phyloP scores from a whole-genome alignment of 495 filamentous ascomycete genomes.

The Aspergillus coremiiformis region DNA sequence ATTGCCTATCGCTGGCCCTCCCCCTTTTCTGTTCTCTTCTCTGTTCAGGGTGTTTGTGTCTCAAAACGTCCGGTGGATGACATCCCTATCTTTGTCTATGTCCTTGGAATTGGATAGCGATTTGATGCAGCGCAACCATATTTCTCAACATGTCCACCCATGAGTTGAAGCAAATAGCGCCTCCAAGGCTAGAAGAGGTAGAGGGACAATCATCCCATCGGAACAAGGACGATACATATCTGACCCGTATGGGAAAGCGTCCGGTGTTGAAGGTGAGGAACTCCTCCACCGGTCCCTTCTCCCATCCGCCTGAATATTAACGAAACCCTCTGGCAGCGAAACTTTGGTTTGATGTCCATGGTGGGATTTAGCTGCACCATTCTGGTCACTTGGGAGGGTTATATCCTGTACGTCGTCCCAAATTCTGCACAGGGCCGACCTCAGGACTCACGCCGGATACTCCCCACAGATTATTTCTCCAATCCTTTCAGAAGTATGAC shows the following conservation, averaged over 20 bases:
- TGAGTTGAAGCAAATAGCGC: background rate
- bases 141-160: background rate
- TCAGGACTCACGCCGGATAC: background rate
- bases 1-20: too few relatives aligned
- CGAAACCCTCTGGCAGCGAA: slow-evolving; percentile 31
- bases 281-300: too few relatives aligned
- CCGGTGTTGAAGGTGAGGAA: background rate
- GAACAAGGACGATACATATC: background rate
- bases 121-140: too few relatives aligned
- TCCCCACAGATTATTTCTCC: slow-evolving; percentile 22
- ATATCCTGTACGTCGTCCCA: background rate
- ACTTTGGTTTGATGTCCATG: slow-evolving; percentile 43
- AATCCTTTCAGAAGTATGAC: slow-evolving; percentile 30
- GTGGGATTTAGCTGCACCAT: slow-evolving; percentile 46
- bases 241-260: background rate
- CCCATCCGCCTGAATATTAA: too few relatives aligned
- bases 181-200: background rate
- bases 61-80: too few relatives aligned
- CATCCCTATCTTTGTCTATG: too few relatives aligned
- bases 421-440: background rate
- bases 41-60: too few relatives aligned
- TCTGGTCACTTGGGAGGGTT: slow-evolving; percentile 44
- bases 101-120: too few relatives aligned
- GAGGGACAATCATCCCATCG: background rate
- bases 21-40: too few relatives aligned